Base-by-base conservation (phyloP, 352 stramenopile species). In the Globisporangium orthogonon region DNA sequence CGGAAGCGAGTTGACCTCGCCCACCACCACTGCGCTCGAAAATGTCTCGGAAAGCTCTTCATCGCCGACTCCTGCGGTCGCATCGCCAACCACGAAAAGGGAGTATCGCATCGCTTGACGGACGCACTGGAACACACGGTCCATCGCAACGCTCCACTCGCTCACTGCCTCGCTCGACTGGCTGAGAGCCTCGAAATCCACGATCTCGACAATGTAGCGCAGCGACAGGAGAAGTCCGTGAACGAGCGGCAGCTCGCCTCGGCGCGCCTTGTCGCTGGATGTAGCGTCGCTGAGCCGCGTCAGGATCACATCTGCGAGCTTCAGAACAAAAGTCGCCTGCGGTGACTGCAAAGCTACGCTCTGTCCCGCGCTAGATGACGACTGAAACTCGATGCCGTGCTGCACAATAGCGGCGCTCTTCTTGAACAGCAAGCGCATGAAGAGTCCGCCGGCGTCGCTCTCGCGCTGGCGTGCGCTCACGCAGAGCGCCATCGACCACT, bases 371-470 rank as follows among this genome's bases (percentile, higher is more conserved):
- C 28, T 10, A 10, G 47, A 11, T n/a, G 31, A 6, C 43, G 37
- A 29, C 28, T 52, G 54, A 17, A 89, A 72, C 13, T 35, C 54
- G 30, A 86, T 66, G 1, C 52, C 66, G 10, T 74, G 71, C 30
- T 68, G 66, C 43, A 71, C 67, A 35, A 89, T 81, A 2, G 71
- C 64, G 23, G 44, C 53, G 49, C 83, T 88, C 29, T 70, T 78
- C 39, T 81, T 74, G 56, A 91, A 91, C 29, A 97, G 48, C 30
- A 95, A 58, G 2, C 75, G 78, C 59, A 97, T 86, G 50, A 96
- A 89, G 41, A 94, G 74, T 0, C 86, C 88, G n/a, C 86, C 86
- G 28, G 84, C 80, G 49, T 95, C 85, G 43, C 80, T 94, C 61
- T 95, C 87, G 51, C 85, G 78, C 57, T 94, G 83, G 14, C 81